Evolutionary conservation across 1,284 basidiomycete genomes (phyloP).

Genomic region (Ustilago trichophora): DNA sequence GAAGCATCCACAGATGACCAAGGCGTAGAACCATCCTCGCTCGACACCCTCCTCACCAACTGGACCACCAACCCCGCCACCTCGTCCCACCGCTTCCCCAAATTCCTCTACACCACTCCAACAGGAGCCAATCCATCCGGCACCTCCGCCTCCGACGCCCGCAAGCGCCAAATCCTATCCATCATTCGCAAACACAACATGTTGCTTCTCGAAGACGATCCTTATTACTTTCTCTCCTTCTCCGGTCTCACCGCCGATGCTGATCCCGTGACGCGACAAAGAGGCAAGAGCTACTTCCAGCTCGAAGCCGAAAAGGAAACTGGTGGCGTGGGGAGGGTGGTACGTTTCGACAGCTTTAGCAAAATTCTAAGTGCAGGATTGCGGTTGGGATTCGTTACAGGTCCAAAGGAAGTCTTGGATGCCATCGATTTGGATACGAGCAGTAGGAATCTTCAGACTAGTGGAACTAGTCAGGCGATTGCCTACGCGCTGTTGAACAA

Average conservation of each 20-base stretch:
- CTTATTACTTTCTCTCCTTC: conserved; percentile 61
- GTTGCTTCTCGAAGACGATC: conserved; percentile 57
- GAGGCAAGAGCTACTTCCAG: conserved; percentile 57
- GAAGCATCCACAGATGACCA: conserved; percentile 81
- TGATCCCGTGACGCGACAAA: conserved; percentile 46
- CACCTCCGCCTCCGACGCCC: conserved; percentile 68
- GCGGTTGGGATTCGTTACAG: conserved; percentile 79
- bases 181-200: conserved; percentile 68
- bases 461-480: conserved; percentile 80
- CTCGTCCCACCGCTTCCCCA: conserved; percentile 75
- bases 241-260: conserved; percentile 37
- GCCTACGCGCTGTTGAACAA: conserved; percentile 75
- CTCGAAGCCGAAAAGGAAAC: conserved; percentile 51
- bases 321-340: conserved; percentile 53
- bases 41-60: conserved; percentile 76
- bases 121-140: conserved; percentile 66
- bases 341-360: conserved; percentile 71
- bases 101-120: conserved; percentile 80
- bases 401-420: conserved; percentile 77
- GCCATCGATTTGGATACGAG: conserved; percentile 78
- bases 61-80: conserved; percentile 74
- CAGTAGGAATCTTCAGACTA: conserved; percentile 80
- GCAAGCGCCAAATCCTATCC: conserved; percentile 79
- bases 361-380: conserved; percentile 71
- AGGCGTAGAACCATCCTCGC: conserved; percentile 75